Conservation (phyloP, 805 yeast species). For the Ascoidea tarda region DNA sequence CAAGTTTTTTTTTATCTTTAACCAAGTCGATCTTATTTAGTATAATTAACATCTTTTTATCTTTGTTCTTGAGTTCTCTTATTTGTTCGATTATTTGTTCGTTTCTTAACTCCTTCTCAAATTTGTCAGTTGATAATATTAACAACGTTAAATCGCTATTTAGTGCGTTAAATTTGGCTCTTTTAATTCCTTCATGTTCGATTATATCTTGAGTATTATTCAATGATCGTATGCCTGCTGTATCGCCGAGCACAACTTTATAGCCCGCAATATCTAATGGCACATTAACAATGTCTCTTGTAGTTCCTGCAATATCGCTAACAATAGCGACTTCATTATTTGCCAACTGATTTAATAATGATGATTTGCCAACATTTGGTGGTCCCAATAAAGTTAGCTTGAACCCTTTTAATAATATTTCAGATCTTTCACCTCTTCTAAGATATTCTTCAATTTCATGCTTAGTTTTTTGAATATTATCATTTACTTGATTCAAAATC, state of each 20-base stretch:
- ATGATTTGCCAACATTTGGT: constrained; percentile 94
- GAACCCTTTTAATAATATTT: constrained; percentile 59
- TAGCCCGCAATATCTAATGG: constrained; percentile 73
- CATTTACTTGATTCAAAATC: constrained; percentile 36
- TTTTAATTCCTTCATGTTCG: constrained; percentile 67
- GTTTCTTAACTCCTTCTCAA: constrained; percentile 1
- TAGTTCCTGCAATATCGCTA: constrained; percentile 85
- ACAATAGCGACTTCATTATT: constrained; percentile 81
- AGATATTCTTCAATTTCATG: constrained; percentile 32
- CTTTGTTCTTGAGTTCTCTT: constrained; percentile 13
- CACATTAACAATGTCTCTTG: constrained; percentile 77
- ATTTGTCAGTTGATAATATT: constrained; percentile 38
- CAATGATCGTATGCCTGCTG: constrained; percentile 71
- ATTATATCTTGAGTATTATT: constrained; percentile 33
- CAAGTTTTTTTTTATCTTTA: constrained; percentile 9
- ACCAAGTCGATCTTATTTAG: constrained; percentile 50
- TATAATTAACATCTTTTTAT: constrained; percentile 26
- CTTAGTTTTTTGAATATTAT: constrained; percentile 26
- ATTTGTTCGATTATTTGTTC: constrained; percentile 24
- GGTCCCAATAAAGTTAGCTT: constrained; percentile 69
- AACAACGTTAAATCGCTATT: constrained; percentile 58
- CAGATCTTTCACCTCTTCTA: constrained; percentile 36
- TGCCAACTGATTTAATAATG: constrained; percentile 64
- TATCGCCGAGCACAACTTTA: constrained; percentile 76
- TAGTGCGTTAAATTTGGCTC: constrained; percentile 50